phyloP scores from a whole-genome alignment of 164 flowering plant genomes.

The Nymphaea thermarum region DNA sequence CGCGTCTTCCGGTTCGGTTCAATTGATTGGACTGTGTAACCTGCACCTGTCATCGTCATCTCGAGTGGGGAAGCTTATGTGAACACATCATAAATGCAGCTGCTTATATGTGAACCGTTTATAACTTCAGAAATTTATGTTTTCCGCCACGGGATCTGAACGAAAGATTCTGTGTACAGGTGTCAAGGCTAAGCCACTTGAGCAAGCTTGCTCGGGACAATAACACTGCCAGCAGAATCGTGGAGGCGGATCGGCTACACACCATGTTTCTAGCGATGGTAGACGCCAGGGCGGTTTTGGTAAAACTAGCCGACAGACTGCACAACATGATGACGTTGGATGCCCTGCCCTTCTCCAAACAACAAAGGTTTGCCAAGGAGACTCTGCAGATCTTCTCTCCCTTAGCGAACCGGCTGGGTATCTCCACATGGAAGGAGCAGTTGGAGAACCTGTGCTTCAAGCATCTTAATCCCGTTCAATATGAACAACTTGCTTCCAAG shows the following conservation, averaged over 20 bases:
- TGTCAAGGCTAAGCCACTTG: conserved; percentile 85
- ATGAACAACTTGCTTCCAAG: conserved; percentile 52
- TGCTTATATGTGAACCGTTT: too few relatives aligned
- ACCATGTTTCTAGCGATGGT: conserved; percentile 97
- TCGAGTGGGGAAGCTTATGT: too few relatives aligned
- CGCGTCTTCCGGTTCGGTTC: too few relatives aligned
- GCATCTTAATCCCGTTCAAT: conserved; percentile 68
- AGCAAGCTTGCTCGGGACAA: conserved; percentile 98
- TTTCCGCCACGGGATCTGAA: background rate
- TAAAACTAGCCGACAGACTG: conserved; percentile 94
- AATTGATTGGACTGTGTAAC: too few relatives aligned
- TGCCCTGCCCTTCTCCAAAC: conserved; percentile 69
- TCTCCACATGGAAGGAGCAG: conserved; percentile 85
- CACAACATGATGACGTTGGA: conserved; percentile 95
- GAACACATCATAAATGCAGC: too few relatives aligned
- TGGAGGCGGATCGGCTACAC: conserved; percentile 88
- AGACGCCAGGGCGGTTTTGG: conserved; percentile 90
- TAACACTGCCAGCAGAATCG: conserved; percentile 69
- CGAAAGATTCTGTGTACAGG: conserved; percentile 25
- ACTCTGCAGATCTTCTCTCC: conserved; percentile 92
- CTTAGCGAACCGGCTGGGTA: conserved; percentile 85
- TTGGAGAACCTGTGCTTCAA: conserved; percentile 83
- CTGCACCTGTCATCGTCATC: too few relatives aligned
- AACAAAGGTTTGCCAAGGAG: conserved; percentile 87
- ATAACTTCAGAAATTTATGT: too few relatives aligned